Evolutionary conservation across 202 grass and related monocot species (phyloP), one percentile per base, ranked within the genome.

Genomic region (Panicum hallii): DNA sequence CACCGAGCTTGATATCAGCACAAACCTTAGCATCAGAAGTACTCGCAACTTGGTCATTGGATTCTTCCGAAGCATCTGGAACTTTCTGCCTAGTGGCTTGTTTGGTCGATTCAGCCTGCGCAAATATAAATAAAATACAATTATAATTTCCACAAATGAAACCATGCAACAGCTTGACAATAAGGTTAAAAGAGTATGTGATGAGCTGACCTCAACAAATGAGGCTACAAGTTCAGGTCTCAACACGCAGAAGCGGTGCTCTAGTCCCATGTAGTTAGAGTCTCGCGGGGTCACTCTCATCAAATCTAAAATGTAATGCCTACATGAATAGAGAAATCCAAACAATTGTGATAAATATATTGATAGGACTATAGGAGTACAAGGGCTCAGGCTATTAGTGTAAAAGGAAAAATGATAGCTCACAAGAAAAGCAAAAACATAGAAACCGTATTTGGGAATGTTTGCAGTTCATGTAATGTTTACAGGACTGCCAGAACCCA

Each of bases 201-300:
- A 69, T 32, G 46, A 85, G 70, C 77, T 82, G 23, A 99, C 97
- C 90, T 97, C 90, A 87, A 88, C 85, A 88, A 97, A 99, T 80
- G 93, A 88, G 75, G 90, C 81, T 83, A 97, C 84, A 53, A 99
- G 97, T 79, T 99, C 97, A 11, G 97, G 93, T 67, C 97, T 90
- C 87, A 99, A 88, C 17, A 97, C 93, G 74, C 90, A 99, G 81
- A 99, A 99, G 19, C 93, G 91, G 54, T 97, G 85, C 55, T 91
- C 90, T 80, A 90, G 82, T 90, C 92, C 97, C 83, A 89, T 89
- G 82, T 93, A 99, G 76, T 99, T 99, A 83, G 93, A 92, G 91
- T 99, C 97, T 72, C 97, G 90, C 42, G 97, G 97, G 79, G 97
- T 99, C 44, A 99, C 97, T 90, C 97, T 92, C 97, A 99, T 99